Conservation (phyloP, 768 basidiomycete species). For the Lyophyllum atratum region DNA sequence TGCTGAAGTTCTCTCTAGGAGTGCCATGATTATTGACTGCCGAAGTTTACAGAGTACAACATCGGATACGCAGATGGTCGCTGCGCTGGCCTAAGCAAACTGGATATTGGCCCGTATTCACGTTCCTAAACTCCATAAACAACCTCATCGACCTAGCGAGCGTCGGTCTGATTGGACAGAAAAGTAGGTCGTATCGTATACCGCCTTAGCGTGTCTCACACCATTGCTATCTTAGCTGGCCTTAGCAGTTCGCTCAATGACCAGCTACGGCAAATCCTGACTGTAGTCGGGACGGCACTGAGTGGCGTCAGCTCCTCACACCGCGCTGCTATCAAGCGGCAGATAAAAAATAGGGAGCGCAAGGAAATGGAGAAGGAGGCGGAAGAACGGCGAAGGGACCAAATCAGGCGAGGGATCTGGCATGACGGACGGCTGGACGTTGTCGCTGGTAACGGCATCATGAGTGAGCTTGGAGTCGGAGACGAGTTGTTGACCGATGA, state of each 20-base stretch:
- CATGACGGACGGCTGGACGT: constrained; percentile 88
- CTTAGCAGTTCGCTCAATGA: constrained; percentile 77
- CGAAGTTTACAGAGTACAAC: constrained; percentile 66
- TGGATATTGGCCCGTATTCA: constrained; percentile 89
- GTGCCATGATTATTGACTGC: constrained; percentile 82
- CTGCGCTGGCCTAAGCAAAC: constrained; percentile 76
- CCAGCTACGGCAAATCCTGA: constrained; percentile 83
- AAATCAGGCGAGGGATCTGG: constrained; percentile 67
- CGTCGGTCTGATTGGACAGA: constrained; percentile 94
- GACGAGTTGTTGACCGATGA: constrained; percentile 56
- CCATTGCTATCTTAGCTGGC: constrained; percentile 58
- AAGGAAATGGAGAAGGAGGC: constrained; percentile 40
- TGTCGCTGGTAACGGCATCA: constrained; percentile 83
- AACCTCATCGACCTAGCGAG: constrained; percentile 90
- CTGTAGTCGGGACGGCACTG: constrained; percentile 74
- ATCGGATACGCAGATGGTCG: constrained; percentile 70
- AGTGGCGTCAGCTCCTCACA: constrained; percentile 60
- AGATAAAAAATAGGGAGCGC: constrained; percentile 36
- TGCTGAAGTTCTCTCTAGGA: constrained; percentile 40
- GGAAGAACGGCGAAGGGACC: constrained; percentile 38
- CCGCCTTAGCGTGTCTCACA: neutral
- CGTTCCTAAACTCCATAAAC: constrained; percentile 78
- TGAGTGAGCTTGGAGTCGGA: constrained; percentile 84
- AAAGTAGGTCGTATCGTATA: constrained; percentile 47
- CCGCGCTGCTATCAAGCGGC: constrained; percentile 41